phyloP scores from a whole-genome alignment of 495 filamentous ascomycete species.

The Aspergillus panamensis region DNA sequence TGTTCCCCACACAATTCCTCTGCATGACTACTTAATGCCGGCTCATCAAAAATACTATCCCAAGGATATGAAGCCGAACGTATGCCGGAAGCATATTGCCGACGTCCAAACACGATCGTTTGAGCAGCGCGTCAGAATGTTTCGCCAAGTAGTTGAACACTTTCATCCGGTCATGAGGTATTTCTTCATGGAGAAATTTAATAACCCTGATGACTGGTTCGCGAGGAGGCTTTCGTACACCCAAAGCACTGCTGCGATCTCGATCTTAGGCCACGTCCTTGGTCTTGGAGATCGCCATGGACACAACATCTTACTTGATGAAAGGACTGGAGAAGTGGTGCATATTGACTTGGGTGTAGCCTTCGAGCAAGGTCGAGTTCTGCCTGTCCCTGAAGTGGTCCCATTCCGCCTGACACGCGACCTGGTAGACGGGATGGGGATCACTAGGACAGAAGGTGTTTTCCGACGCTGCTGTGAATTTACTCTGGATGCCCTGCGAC shows the following conservation, averaged over 20 bases:
- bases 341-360: constrained; percentile 96
- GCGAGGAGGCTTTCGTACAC: constrained; percentile 81
- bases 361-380: constrained; percentile 89
- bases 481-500: constrained; percentile 85
- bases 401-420: constrained; percentile 95
- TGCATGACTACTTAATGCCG: constrained; percentile 87
- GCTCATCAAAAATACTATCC: constrained; percentile 85
- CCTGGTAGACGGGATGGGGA: constrained; percentile 94
- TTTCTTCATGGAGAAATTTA: constrained; percentile 95
- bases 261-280: constrained; percentile 88
- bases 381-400: constrained; percentile 91
- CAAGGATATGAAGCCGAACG: constrained; percentile 69
- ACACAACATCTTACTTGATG: constrained; percentile 93
- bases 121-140: constrained; percentile 69
- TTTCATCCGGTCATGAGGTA: constrained; percentile 95
- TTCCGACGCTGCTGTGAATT: constrained; percentile 97
- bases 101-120: constrained; percentile 63
- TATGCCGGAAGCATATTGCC: constrained; percentile 73
- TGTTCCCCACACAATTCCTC: constrained; percentile 83
- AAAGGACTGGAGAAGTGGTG: constrained; percentile 85
- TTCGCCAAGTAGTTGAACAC: constrained; percentile 65
- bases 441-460: constrained; percentile 91
- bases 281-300: constrained; percentile 95
- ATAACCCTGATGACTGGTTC: constrained; percentile 96
- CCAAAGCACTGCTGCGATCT: constrained; percentile 87